phyloP scores from a whole-genome alignment of 768 basidiomycete species.

The Glaciozyma antarctica region DNA sequence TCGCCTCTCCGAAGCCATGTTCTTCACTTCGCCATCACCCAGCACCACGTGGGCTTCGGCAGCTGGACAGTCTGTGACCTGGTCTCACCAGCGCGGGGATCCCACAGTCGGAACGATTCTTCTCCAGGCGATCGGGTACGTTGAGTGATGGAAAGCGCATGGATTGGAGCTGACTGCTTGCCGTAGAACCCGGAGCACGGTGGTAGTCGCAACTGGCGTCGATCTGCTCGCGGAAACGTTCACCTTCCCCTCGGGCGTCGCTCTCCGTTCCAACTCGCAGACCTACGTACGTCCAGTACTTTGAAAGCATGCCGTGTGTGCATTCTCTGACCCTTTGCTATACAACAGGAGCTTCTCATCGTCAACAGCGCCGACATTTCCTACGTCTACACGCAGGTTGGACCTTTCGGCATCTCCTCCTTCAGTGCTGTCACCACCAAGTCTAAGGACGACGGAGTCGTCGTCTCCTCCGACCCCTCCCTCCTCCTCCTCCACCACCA shows the following conservation, averaged over 20 bases:
- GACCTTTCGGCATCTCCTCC: constrained; percentile 17
- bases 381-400: constrained; percentile 15
- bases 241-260: constrained; percentile 5
- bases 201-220: constrained; percentile 7
- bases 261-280: neutral
- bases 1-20: constrained; percentile 12
- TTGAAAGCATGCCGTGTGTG: fast-evolving
- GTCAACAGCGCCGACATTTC: constrained; percentile 18
- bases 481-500: neutral
- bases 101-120: constrained; percentile 17
- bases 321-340: neutral
- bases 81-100: constrained; percentile 17
- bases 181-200: neutral
- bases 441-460: neutral
- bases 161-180: neutral
- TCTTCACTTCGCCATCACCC: constrained; percentile 14
- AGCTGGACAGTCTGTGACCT: constrained; percentile 11
- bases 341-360: constrained; percentile 11
- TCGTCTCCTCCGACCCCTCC: constrained; percentile 9
- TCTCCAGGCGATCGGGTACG: neutral
- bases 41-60: constrained; percentile 8
- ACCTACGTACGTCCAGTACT: constrained; percentile 4
- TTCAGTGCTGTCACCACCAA: constrained; percentile 4
- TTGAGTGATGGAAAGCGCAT: neutral
- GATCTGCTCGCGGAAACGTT: constrained; percentile 11